A percentile compares a stretch with the other conserved stretches of the same genome.
phyloP scores from a whole-genome alignment of 345 rosid species.

The Mangifera indica region DNA sequence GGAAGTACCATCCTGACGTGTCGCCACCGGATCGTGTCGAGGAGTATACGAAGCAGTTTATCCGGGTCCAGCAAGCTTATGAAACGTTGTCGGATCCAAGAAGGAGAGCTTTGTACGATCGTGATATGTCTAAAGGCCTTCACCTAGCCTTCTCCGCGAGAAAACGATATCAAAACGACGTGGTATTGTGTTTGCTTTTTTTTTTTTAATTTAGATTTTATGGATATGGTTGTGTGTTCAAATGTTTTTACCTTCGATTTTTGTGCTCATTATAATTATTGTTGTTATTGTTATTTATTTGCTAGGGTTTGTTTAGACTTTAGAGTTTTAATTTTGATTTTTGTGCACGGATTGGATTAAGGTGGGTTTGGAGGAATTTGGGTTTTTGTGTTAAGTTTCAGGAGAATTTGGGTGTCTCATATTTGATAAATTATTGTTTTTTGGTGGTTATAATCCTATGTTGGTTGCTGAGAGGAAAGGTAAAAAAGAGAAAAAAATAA shows the following conservation, averaged over 20 bases:
- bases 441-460: background rate
- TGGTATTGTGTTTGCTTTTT: slow-evolving; percentile 32
- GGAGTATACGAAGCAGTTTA: slow-evolving; percentile 68
- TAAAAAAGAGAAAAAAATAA: background rate
- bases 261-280: background rate
- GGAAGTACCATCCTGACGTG: slow-evolving; percentile 88
- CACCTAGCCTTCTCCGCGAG: slow-evolving; percentile 61
- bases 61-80: slow-evolving; percentile 73
- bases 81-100: slow-evolving; percentile 75
- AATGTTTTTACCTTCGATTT: background rate
- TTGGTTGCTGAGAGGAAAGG: background rate
- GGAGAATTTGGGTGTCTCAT: background rate
- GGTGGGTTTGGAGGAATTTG: background rate
- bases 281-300: background rate
- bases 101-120: slow-evolving; percentile 54
- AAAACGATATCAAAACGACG: slow-evolving; percentile 38
- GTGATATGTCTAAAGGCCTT: slow-evolving; percentile 52
- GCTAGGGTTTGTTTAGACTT: background rate
- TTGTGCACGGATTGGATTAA: background rate
- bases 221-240: background rate
- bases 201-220: background rate
- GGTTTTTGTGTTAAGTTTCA: background rate
- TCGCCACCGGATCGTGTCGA: slow-evolving; percentile 78
- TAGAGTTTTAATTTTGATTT: background rate
- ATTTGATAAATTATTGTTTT: too few species aligned